Base-by-base conservation (phyloP, 2,329 filamentous ascomycete genomes). In the Fusarium verrucosum region DNA sequence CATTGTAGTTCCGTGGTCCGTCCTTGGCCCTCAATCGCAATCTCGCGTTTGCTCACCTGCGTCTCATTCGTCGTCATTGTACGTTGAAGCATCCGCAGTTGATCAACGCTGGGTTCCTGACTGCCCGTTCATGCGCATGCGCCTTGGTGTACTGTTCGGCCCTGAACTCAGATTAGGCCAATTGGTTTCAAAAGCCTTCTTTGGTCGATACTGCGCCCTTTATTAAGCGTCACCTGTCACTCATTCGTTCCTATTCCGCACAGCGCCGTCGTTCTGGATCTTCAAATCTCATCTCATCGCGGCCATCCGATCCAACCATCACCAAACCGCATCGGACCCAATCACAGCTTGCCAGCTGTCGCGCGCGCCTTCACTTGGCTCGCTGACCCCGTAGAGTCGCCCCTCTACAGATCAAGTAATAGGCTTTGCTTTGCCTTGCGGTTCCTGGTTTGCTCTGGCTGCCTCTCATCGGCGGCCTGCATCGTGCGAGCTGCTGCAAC, bases 281-380 rank as follows among this genome's bases (percentile, higher is more conserved):
- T 56, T 44, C 40, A 47, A 61, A 66, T 69, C 65, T 71, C 59
- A 61, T 68, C 65, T 61, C 58, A 64, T 68, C 66, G 53, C 65
- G 51, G 42, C 38, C 43, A 58, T 69, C 45, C 36, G 51, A 55
- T 52, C 57, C 62, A 65, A 68, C 68, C 58, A 65, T 71, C 64
- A 62, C 58, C 68, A 68, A 57, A 28, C 44, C 47, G 57, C 47
- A 59, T 38, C 45, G 40, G 65, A 57, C 62, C 74, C 75, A 76
- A 76, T 76, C 75, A 76, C 62, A 70, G 67, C 67, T 51, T 69
- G 75, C 75, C 74, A 76, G 66, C 75, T 76, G 74, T 75, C 74
- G 65, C 65, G 70, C 70, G 50, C 59, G 58, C 66, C 62, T 60
- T 72, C 58, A 65, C 60, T 57, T 66, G 64, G 56, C 63, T 71